A percentile compares a stretch with the other conserved stretches of the same genome.
These are phyloP conservation scores for Scalesia atractyloides DNA, from an alignment of 129 eudicot genomes.

Conservation along the genomic window DNA sequence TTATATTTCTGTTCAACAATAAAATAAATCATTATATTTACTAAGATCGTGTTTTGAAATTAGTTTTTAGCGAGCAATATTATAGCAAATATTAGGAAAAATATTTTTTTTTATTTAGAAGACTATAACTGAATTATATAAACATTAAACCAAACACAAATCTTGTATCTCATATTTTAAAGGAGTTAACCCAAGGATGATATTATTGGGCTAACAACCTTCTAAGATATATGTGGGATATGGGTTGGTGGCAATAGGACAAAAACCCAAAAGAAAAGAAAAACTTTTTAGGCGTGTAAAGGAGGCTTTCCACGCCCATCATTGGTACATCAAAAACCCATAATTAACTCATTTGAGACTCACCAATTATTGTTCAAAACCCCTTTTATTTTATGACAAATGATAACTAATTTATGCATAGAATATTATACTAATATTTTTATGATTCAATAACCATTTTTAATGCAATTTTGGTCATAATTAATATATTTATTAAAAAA, in stretches of 20 bases:
- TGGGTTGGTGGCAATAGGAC: constrained; percentile 52
- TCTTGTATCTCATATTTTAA: background rate
- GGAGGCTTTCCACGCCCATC: constrained; percentile 55
- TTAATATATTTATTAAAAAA: too few species aligned
- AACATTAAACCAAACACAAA: background rate
- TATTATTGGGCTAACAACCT: background rate
- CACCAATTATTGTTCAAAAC: constrained; percentile 56
- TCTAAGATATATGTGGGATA: constrained; percentile 11
- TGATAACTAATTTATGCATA: background rate
- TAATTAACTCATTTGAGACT: constrained; percentile 32
- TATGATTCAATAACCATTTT: too few species aligned
- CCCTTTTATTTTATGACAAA: constrained; percentile 23
- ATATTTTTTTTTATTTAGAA: background rate
- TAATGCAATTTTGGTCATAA: too few species aligned
- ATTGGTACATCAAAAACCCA: constrained; percentile 47
- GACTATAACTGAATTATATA: background rate
- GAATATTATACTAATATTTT: background rate
- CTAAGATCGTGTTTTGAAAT: too few species aligned
- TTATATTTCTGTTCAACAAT: too few species aligned
- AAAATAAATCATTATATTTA: too few species aligned
- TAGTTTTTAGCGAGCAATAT: too few species aligned
- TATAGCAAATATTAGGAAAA: background rate
- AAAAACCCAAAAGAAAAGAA: constrained; percentile 32
- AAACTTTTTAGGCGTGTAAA: constrained; percentile 64
- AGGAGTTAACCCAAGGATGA: background rate